phyloP scores from a whole-genome alignment of 257 asterid species.

The Mitragyna speciosa region DNA sequence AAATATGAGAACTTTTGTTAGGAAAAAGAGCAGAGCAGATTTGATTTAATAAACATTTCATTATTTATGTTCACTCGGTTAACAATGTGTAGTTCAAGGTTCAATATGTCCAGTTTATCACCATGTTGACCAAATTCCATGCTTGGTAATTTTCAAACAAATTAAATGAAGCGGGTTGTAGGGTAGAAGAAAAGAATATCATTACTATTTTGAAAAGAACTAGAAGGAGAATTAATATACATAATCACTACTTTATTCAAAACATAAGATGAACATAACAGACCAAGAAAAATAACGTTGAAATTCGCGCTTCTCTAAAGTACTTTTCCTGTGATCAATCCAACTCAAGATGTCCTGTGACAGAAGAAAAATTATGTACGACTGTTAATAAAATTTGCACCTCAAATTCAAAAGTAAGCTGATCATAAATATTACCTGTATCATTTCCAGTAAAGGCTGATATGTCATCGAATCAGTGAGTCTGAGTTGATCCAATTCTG shows the following conservation, averaged over 20 bases:
- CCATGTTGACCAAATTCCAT: neutral
- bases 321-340: conserved; percentile 55
- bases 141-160: neutral
- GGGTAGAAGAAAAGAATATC: neutral
- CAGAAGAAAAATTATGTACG: conserved; percentile 14
- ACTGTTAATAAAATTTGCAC: conserved; percentile 11
- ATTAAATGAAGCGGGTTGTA: neutral
- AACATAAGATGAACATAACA: conserved; percentile 25
- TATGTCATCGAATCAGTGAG: conserved; percentile 57
- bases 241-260: neutral
- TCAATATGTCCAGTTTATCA: neutral
- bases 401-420: conserved; percentile 19
- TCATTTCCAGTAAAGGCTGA: conserved; percentile 82
- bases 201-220: neutral
- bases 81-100: neutral
- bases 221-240: neutral
- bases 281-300: conserved; percentile 70
- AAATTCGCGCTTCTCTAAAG: conserved; percentile 60
- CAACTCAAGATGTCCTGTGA: conserved; percentile 75
- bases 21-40: neutral
- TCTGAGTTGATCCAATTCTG: conserved; percentile 64
- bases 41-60: neutral
- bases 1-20: conserved; percentile 3
- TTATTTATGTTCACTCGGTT: neutral
- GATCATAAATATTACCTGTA: conserved; percentile 49